Conservation (phyloP, 192 early-diverging fungal species). For the Podila verticillata region DNA sequence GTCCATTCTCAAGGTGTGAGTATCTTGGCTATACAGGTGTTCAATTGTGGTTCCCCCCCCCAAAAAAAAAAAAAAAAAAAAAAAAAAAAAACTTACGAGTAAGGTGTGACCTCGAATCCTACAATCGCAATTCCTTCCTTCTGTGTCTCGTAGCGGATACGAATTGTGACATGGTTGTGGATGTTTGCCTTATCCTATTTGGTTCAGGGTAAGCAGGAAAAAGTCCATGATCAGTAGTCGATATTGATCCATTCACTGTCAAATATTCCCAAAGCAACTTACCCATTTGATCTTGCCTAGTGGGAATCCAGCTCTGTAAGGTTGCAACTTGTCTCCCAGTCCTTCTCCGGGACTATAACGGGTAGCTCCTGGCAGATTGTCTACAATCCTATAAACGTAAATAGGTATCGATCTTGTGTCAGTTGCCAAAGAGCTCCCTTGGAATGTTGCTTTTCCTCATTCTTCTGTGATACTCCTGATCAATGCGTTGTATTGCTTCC, state of each 20-base stretch:
- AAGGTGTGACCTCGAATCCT: conserved; percentile 78
- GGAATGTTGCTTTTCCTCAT: not conserved
- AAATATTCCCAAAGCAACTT: not conserved
- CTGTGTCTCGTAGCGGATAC: conserved; percentile 56
- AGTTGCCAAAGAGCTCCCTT: not conserved
- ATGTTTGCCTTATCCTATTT: conserved; percentile 59
- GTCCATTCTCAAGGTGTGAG: not conserved
- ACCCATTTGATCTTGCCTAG: conserved; percentile 62
- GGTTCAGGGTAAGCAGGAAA: not conserved
- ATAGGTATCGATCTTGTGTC: not conserved
- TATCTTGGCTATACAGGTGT: not conserved
- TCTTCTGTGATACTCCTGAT: not conserved
- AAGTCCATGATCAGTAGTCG: not conserved
- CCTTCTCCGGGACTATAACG: conserved; percentile 47
- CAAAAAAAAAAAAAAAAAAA: not conserved
- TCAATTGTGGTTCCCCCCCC: not conserved
- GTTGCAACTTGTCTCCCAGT: conserved; percentile 34
- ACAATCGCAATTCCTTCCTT: conserved; percentile 61
- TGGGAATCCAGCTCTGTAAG: conserved; percentile 69
- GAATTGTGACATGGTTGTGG: conserved; percentile 73
- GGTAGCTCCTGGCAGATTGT: conserved; percentile 74
- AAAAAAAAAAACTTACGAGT: conserved; percentile 55
- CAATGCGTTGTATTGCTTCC: not conserved
- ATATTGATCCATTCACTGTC: not conserved
- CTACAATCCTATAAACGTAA: conserved; percentile 60